Percentiles rank a stretch among this genome's conserved stretches.
Evolutionary conservation across 495 filamentous ascomycete genomes (phyloP).

Genomic region (Gamarada debralockiae): DNA sequence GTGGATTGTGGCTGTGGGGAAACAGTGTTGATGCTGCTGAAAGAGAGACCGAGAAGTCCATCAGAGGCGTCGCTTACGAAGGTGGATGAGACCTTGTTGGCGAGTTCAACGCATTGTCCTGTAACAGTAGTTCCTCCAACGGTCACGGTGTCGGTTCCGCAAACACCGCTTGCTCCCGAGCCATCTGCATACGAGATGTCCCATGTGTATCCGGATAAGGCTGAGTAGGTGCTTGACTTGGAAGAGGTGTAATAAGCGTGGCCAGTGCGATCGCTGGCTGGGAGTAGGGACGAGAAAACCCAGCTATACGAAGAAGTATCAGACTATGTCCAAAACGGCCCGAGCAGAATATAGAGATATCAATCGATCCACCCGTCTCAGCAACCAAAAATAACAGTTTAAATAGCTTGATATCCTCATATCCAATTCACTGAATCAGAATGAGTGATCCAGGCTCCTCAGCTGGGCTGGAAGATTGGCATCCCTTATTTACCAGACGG

Average conservation of each 20-base stretch:
- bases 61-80: constrained; percentile 62
- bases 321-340: no score
- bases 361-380: no score
- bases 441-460: no score
- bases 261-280: constrained; percentile 28
- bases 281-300: constrained; percentile 68
- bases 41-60: constrained; percentile 77
- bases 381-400: no score
- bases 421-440: no score
- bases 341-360: no score
- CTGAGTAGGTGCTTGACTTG: constrained; percentile 51
- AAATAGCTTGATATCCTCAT: no score
- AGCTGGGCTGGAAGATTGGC: constrained; percentile 16
- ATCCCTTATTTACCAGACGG: background rate
- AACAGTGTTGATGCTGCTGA: constrained; percentile 69
- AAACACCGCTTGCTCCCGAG: constrained; percentile 58
- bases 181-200: constrained; percentile 73
- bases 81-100: constrained; percentile 55
- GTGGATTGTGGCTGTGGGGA: constrained; percentile 64
- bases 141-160: constrained; percentile 69
- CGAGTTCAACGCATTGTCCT: constrained; percentile 68
- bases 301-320: constrained; percentile 38
- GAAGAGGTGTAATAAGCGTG: constrained; percentile 62
- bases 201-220: constrained; percentile 50
- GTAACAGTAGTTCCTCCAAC: constrained; percentile 68